phyloP scores from a whole-genome alignment of 441 rosid genomes.

The Bocquillonia castaneifolia region DNA sequence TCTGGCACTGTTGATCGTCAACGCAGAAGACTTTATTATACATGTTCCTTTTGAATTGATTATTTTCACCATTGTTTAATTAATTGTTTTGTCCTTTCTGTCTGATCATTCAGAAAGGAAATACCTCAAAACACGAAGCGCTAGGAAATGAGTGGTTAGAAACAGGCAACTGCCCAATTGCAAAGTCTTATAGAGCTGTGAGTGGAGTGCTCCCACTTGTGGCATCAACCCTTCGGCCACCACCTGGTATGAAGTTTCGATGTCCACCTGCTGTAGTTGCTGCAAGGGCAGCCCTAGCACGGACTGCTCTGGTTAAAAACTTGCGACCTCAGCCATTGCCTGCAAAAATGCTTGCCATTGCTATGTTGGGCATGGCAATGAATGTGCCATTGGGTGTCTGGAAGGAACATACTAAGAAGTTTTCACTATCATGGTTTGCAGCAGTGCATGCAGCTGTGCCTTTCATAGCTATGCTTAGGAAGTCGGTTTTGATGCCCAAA shows the following conservation, averaged over 20 bases:
- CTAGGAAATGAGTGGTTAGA: slow-evolving; percentile 65
- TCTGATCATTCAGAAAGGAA: slow-evolving; percentile 38
- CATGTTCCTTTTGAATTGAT: not conserved
- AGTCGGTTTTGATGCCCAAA: slow-evolving; percentile 75
- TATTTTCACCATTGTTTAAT: not conserved
- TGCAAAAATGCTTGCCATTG: slow-evolving; percentile 67
- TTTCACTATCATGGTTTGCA: slow-evolving; percentile 77
- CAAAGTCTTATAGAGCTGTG: slow-evolving; percentile 73
- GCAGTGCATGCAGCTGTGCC: slow-evolving; percentile 88
- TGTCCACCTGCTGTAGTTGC: slow-evolving; percentile 79
- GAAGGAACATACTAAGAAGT: slow-evolving; percentile 77
- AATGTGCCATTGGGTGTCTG: slow-evolving; percentile 74
- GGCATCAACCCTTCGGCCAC: slow-evolving; percentile 57
- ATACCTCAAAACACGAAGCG: slow-evolving; percentile 58
- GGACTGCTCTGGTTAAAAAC: slow-evolving; percentile 57
- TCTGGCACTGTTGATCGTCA: not conserved
- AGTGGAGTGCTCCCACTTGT: slow-evolving; percentile 65
- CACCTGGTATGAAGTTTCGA: slow-evolving; percentile 53
- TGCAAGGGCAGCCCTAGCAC: slow-evolving; percentile 75
- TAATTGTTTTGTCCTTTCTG: not conserved
- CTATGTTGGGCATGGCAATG: slow-evolving; percentile 73
- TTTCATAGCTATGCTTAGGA: slow-evolving; percentile 81
- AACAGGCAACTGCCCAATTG: slow-evolving; percentile 76
- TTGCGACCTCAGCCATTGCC: slow-evolving; percentile 81
- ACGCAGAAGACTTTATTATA: not conserved